Evolutionary conservation across 2,329 filamentous ascomycete genomes (phyloP), one percentile per base, ranked within the genome.

Genomic region (Pseudopyrenochaeta lycopersici): DNA sequence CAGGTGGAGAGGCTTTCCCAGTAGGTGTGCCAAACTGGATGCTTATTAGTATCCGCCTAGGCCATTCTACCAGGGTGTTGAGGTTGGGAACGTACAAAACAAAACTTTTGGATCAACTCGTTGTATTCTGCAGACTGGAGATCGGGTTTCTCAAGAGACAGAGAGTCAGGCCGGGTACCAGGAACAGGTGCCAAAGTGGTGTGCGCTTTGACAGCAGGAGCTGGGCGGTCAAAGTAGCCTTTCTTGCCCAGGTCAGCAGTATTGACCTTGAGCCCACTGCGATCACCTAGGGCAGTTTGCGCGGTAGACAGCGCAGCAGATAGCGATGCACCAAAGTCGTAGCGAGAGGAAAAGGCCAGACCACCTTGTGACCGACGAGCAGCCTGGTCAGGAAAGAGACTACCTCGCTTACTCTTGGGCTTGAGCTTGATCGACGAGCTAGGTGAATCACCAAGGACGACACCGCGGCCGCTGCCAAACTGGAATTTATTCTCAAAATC

Each of bases 31-130:
- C 82, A 75, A 80, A 84, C 82, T 83, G 72, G 62, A 68, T 64
- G 64, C 69, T 53, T 64, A 74, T 79, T 76, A 78, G 74, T 70
- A 70, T 69, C 70, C 71, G 68, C 64, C 65, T 67, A 72, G 65
- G 65, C 70, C 64, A 63, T 64, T 64, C 67, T 71, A 60, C 58
- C 59, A 60, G 66, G 60, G 63, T 65, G 73, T 66, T 70, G 67
- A 72, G 63, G 72, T 72, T 69, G 67, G 70, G 84, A 84, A 96
- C 94, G 88, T 94, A 97, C 94, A 87, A 98, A 99, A 85, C 95
- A 99, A 84, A 97, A 99, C 82, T 96, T 97, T 82, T 96, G 93
- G 77, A 99, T 90, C 63, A 99, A 85, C 79, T 99, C 95, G 79
- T 96, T 91, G 76, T 99, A 98, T 55, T 94, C 93, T 56, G 91